These are phyloP conservation scores for Serendipita sp. DNA, from an alignment of 768 basidiomycete genomes.

Conservation along the genomic window DNA sequence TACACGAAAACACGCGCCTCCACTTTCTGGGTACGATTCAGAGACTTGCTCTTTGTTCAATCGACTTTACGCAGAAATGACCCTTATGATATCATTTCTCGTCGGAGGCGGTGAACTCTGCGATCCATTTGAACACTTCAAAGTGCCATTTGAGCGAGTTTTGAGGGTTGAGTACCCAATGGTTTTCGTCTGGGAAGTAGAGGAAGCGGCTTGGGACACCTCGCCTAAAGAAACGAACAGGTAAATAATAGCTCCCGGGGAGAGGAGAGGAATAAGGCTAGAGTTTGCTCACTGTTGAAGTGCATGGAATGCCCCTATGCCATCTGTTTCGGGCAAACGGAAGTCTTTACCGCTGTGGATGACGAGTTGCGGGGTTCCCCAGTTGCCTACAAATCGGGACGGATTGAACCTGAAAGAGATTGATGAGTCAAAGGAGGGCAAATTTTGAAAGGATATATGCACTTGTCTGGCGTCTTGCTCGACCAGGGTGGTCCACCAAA, in stretches of 20 bases:
- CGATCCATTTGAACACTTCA: conserved; percentile 87
- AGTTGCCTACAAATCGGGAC: conserved; percentile 62
- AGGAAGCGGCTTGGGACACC: conserved; percentile 61
- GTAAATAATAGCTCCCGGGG: neutral
- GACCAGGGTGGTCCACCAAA: conserved; percentile 79
- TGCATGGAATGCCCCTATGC: conserved; percentile 72
- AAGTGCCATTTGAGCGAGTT: conserved; percentile 91
- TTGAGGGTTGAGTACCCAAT: conserved; percentile 73
- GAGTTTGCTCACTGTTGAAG: conserved; percentile 48
- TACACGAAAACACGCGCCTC: neutral
- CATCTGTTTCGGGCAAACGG: conserved; percentile 70
- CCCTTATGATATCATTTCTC: neutral
- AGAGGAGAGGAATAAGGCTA: conserved; percentile 7
- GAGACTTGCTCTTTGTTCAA: no score
- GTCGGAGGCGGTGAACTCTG: conserved; percentile 16
- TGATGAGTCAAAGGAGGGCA: neutral
- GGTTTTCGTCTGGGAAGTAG: conserved; percentile 82
- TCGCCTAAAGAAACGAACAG: conserved; percentile 26
- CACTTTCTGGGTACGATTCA: neutral
- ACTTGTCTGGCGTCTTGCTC: conserved; percentile 22
- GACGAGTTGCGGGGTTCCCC: conserved; percentile 71
- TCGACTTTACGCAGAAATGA: no score
- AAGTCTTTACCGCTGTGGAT: conserved; percentile 85
- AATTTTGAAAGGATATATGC: neutral
- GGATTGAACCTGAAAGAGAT: conserved; percentile 45